Conservation (phyloP, 2,329 filamentous ascomycete species). For the Microthyrium microscopicum region DNA sequence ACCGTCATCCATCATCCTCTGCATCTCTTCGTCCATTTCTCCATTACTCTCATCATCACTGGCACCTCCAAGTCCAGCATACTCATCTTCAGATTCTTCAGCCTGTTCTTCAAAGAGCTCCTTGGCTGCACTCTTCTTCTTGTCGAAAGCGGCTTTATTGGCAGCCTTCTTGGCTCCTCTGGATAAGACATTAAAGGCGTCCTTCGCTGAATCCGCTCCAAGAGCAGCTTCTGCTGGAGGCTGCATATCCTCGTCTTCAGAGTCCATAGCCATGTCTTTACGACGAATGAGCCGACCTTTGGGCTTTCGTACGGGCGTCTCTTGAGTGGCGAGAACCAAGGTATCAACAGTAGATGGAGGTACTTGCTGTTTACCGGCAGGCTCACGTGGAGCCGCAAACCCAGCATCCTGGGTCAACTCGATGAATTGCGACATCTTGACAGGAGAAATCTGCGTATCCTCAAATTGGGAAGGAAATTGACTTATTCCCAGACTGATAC, state of each 20-base stretch:
- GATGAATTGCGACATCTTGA: conserved; percentile 52
- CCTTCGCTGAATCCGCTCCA: not conserved
- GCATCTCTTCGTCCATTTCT: conserved; percentile 57
- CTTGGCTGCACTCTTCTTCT: conserved; percentile 73
- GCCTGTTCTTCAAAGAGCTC: conserved; percentile 85
- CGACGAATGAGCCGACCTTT: conserved; percentile 39
- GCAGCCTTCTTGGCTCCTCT: conserved; percentile 49
- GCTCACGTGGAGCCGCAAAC: conserved; percentile 40
- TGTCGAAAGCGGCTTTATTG: conserved; percentile 51
- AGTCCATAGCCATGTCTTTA: conserved; percentile 18
- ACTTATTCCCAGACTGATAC: too few relatives aligned
- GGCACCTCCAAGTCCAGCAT: conserved; percentile 77
- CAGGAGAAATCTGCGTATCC: conserved; percentile 22
- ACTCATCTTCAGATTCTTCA: conserved; percentile 96
- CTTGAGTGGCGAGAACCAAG: conserved; percentile 37
- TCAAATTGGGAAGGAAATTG: conserved; percentile 19
- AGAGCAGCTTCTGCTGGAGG: conserved; percentile 1
- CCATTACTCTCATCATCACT: conserved; percentile 74
- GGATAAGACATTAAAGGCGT: conserved; percentile 8
- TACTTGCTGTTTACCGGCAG: conserved; percentile 48
- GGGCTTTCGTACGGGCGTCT: conserved; percentile 46
- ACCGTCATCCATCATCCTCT: conserved; percentile 77
- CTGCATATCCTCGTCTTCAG: conserved; percentile 17
- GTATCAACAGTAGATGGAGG: conserved; percentile 57
- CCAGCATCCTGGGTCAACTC: conserved; percentile 71